Percentiles rank a stretch among this genome's conserved stretches.
Conservation (phyloP, 2,329 filamentous ascomycete species). For the Colletotrichum liaoningense region DNA sequence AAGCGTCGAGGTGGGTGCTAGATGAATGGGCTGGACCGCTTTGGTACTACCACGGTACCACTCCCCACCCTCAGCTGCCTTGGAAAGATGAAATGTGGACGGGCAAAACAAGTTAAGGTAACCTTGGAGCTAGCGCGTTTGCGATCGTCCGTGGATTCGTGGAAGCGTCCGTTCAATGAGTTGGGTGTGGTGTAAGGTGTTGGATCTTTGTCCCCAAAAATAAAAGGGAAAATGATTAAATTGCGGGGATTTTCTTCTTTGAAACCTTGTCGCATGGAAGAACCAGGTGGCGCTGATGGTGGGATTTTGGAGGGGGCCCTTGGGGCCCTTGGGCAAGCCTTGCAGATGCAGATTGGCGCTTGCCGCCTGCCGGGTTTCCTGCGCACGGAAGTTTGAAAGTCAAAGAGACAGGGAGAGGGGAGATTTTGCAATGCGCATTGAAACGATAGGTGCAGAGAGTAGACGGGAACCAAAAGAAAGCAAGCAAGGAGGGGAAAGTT, state of each 20-base stretch:
- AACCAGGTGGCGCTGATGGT: constrained; percentile 19
- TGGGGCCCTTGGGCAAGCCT: neutral
- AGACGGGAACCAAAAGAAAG: constrained; percentile 1
- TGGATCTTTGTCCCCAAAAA: constrained; percentile 6
- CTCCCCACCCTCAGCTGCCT: neutral
- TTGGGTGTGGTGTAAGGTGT: neutral
- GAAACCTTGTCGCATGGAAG: constrained; percentile 29
- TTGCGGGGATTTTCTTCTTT: constrained; percentile 17
- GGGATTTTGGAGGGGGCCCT: neutral
- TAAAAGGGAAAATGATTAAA: constrained; percentile 14
- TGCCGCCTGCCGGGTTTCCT: neutral
- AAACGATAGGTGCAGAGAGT: constrained; percentile 22
- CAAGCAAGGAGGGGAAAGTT: neutral
- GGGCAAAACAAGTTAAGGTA: neutral
- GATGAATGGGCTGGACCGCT: neutral
- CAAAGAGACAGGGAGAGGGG: neutral
- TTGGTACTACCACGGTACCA: no score
- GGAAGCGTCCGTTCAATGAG: no score
- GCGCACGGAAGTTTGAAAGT: constrained; percentile 8
- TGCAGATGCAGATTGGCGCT: neutral
- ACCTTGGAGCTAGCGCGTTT: neutral
- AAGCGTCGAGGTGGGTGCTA: neutral
- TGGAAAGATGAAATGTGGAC: neutral
- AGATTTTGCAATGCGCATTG: constrained; percentile 24
- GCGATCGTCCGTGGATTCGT: neutral